Conservation (phyloP, 2,329 filamentous ascomycete genomes). For the Microsporum audouinii region DNA sequence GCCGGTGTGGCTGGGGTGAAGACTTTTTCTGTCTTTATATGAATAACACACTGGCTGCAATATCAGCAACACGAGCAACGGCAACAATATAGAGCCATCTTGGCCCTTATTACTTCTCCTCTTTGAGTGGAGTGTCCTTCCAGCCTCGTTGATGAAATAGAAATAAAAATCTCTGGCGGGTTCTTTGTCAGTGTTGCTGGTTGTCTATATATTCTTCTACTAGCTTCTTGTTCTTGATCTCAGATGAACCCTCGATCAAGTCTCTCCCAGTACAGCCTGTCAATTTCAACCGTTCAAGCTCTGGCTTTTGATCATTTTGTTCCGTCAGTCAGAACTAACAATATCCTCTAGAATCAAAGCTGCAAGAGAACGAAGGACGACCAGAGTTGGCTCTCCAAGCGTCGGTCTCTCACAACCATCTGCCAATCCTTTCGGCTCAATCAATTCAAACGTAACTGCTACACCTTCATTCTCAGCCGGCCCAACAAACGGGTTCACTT, state of each 20-base stretch:
- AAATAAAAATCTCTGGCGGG: background rate
- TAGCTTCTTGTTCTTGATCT: too few species aligned
- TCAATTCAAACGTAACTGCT: slow-evolving; percentile 23
- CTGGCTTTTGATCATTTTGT: background rate
- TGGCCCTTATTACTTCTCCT: background rate
- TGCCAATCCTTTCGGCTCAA: slow-evolving; percentile 22
- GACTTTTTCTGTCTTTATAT: background rate
- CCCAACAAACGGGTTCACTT: slow-evolving; percentile 23
- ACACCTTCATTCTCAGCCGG: slow-evolving; percentile 12
- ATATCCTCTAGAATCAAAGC: slow-evolving; percentile 22
- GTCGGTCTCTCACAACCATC: slow-evolving; percentile 14
- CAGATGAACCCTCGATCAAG: background rate
- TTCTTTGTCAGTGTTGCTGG: background rate
- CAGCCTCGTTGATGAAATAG: background rate
- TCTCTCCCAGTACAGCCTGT: background rate
- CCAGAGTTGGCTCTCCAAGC: slow-evolving; percentile 17
- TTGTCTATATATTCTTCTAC: too few species aligned
- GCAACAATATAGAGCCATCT: too few species aligned
- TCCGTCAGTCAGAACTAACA: background rate
- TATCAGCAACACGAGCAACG: too few species aligned
- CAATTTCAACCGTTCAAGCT: background rate
- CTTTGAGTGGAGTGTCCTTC: background rate
- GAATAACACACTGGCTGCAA: too few species aligned
- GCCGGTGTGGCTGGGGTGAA: background rate
- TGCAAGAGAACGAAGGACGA: slow-evolving; percentile 16